Percentiles rank a stretch among this genome's conserved stretches.
Evolutionary conservation across 108 stramenopile genomes (phyloP).

Genomic region (Nannochloropsis oceanica): DNA sequence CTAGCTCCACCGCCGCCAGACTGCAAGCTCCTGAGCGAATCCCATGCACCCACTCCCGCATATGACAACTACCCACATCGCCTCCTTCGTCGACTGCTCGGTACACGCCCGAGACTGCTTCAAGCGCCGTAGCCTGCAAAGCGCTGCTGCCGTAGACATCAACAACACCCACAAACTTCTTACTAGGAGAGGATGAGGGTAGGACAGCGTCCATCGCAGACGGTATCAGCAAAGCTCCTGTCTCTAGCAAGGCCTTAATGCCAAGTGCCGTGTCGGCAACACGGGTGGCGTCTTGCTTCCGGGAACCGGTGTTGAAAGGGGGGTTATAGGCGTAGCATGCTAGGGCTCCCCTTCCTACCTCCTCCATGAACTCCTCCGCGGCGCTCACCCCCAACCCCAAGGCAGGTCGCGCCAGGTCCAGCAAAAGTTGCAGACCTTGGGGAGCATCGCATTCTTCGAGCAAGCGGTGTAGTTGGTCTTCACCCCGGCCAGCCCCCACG

Average conservation of each 20-base stretch:
- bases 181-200: not conserved
- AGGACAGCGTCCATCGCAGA: not conserved
- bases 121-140: not conserved
- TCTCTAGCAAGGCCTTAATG: not conserved
- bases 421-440: not conserved
- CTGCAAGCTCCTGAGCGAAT: not conserved
- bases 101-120: not conserved
- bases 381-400: not conserved
- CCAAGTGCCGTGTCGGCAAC: not conserved
- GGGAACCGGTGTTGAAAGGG: not conserved
- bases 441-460: not conserved
- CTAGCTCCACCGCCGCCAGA: not conserved
- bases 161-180: not conserved
- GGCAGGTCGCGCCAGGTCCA: not conserved
- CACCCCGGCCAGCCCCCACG: not conserved
- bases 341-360: not conserved
- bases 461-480: not conserved
- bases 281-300: not conserved
- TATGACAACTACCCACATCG: not conserved
- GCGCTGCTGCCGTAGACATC: not conserved
- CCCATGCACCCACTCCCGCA: not conserved
- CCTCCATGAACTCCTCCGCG: not conserved
- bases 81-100: not conserved
- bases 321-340: not conserved
- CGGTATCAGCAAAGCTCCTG: not conserved